Evolutionary conservation across 768 basidiomycete genomes (phyloP).

Genomic region (Galerina marginata): DNA sequence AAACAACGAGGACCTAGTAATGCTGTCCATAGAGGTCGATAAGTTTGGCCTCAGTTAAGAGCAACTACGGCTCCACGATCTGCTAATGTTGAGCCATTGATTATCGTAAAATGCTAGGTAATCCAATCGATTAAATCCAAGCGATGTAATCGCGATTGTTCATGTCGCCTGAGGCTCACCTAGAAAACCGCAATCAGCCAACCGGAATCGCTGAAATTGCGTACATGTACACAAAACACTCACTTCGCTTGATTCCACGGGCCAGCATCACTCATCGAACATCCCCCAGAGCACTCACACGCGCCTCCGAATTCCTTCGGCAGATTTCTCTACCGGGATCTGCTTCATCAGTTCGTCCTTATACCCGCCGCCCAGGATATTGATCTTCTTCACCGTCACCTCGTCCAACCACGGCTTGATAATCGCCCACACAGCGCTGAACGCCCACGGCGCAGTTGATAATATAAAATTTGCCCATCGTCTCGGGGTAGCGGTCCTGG

Average conservation of each 20-base stretch:
- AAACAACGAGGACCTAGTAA: no score
- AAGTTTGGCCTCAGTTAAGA: no score
- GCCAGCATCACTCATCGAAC: conserved; percentile 87
- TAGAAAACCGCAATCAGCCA: neutral
- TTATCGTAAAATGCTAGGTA: no score
- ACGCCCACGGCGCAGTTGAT: conserved; percentile 96
- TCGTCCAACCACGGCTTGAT: conserved; percentile 95
- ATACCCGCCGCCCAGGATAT: conserved; percentile 81
- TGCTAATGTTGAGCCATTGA: no score
- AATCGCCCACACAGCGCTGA: conserved; percentile 85
- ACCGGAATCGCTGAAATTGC: no score
- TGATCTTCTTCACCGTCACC: conserved; percentile 94
- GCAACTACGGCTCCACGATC: no score
- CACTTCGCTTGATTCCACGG: conserved; percentile 70
- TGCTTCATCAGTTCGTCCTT: conserved; percentile 79
- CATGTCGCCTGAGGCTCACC: no score
- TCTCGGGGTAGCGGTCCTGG: conserved; percentile 91
- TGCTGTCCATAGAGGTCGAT: no score
- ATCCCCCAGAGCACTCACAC: conserved; percentile 81
- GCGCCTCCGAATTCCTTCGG: conserved; percentile 85
- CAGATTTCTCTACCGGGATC: conserved; percentile 83
- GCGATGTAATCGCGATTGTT: no score
- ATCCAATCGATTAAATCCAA: no score
- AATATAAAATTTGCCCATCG: conserved; percentile 99
- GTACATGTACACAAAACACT: neutral